Base-by-base conservation (phyloP, 352 stramenopile species). In the Phytophthora sansomeana region DNA sequence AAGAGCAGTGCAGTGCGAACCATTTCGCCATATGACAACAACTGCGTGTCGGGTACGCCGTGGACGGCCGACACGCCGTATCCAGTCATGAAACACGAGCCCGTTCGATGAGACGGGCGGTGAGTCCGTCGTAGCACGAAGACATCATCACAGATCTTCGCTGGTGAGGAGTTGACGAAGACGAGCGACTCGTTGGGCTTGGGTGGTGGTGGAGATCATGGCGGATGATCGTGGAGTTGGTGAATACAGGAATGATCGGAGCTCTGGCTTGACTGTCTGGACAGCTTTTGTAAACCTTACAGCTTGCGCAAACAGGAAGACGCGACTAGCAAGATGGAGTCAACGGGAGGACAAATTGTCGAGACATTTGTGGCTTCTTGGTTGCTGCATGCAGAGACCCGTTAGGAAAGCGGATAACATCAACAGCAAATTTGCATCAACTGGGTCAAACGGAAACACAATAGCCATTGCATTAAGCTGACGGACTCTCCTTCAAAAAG, bases 51-150 rank as follows among this genome's bases (percentile, higher is more conserved):
- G 10, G 94, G 92, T 58, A 95, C 92, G 8, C 94, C 89, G 56
- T 90, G 81, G 10, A 75, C 80, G 17, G 85, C 93, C 36, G 89
- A 92, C 14, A 97, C 90, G 50, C 90, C 90, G 80, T 97, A 98
- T 36, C 92, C 94, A 35, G 91, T 96, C 91, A 98, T 97, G 70
- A 98, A 98, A 4, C 91, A 95, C 21, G 88, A 76, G 38, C 83
- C 28, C 85, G 78, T 44, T 94, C 83, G 16, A 98, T 85, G 17
- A 98, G 78, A 21, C 90, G 91, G 47, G 93, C 92, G 0, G 83
- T 94, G 32, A 98, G 69, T n/a, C 91, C 93, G 74, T 98, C 92
- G 69, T 95, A 97, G 72, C 91, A 97, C 61, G 87, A 96, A 10
- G 93, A 91, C 63, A 98, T 91, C 46, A 89, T 19, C 59, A 92